phyloP scores from a whole-genome alignment of 2,329 filamentous ascomycete species.

The Ceratocystis destructans region DNA sequence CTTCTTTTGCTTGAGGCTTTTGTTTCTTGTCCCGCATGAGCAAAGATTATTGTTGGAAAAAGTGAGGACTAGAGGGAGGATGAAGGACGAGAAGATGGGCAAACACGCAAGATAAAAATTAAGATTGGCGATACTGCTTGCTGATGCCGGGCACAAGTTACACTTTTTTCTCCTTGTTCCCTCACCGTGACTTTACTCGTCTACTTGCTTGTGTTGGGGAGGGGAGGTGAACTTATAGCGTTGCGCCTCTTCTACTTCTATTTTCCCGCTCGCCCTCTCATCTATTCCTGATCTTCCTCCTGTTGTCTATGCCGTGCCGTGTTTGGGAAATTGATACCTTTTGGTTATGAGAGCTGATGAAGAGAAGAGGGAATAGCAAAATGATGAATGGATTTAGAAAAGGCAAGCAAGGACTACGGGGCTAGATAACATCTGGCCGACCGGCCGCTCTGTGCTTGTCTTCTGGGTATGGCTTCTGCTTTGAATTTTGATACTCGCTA shows the following conservation, averaged over 20 bases:
- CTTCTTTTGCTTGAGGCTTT: neutral
- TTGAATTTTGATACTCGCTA: neutral
- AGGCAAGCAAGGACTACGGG: neutral
- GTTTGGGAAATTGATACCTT: neutral
- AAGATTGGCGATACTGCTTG: no score
- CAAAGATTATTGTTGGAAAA: neutral
- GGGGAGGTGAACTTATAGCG: neutral
- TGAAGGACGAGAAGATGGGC: neutral
- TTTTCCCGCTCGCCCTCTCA: no score
- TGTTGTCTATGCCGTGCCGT: neutral
- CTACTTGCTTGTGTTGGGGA: neutral
- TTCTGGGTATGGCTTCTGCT: neutral
- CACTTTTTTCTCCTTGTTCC: no score
- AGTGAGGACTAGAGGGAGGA: neutral
- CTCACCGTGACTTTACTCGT: no score
- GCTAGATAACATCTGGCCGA: neutral
- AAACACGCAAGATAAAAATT: neutral
- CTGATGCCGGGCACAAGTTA: no score
- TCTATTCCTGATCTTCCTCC: neutral
- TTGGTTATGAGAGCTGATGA: neutral
- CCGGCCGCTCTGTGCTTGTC: neutral
- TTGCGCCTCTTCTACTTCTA: neutral
- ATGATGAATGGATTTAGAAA: neutral
- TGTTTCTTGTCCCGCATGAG: neutral
- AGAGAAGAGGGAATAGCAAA: neutral